Evolutionary conservation across 1,139 yeast genomes (phyloP), one percentile per base, ranked within the genome.

Genomic region (Maudiozyma humilis): DNA sequence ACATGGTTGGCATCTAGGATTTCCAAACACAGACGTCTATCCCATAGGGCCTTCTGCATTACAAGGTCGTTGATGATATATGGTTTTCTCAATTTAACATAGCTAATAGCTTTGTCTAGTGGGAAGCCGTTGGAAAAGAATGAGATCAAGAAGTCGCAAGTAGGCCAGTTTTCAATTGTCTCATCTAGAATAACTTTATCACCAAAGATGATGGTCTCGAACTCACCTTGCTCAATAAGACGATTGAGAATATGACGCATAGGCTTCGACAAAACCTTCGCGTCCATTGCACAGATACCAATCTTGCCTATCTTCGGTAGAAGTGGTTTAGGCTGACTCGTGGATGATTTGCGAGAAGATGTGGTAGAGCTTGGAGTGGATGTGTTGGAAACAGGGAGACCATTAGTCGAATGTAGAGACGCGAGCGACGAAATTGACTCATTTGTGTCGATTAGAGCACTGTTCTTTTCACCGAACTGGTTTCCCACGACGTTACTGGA

Each of bases 231-330:
- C 54, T 86, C 95, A 50, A 89, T 85, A 57, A 93, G 69, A 42
- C 96, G 71, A 63, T 86, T 89, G 55, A 93, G 71, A 50, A 93
- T 93, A 50, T 84, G 86, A 49, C 97, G 73, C 62, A 97, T 91
- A 2, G 99, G 98, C 65, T 93, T 93, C 33, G 95, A 84, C 61
- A 95, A 74, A 1, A 89, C 98, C 64, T 93, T 93, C 44, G 91
- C 82, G 64, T 93, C 98, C 97, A 93, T 89, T 7, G 99, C 99
- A 69, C 98, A 93, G 1, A 93, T 96, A 39, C 99, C 99, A 55
- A 93, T 87, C 55, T 87, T 88, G 32, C 98, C 98, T 51, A 88
- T 77, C 52, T 76, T 81, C 2, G 91, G 89, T 41, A 80, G 59
- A 48, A 73, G 71, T 2, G 79, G 76, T 42, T 60, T 66, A 0